These are phyloP conservation scores for Lophiostoma macrostomum DNA, from an alignment of 495 filamentous ascomycete genomes.

Conservation along the genomic window DNA sequence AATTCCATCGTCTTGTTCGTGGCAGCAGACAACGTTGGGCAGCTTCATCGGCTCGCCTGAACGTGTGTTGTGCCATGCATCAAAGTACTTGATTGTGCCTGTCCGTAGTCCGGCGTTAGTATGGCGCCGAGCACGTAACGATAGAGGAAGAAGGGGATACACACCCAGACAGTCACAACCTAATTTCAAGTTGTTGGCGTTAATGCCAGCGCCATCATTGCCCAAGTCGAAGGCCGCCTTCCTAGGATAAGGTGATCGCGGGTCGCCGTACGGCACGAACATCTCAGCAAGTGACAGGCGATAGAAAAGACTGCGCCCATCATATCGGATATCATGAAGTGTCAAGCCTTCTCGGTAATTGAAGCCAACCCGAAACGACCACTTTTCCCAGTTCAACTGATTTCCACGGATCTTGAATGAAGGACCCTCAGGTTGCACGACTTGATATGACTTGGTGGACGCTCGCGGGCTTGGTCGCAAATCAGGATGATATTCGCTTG, in stretches of 20 bases:
- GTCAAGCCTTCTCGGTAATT: constrained; percentile 38
- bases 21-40: constrained; percentile 35
- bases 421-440: constrained; percentile 34
- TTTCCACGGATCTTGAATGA: constrained; percentile 24
- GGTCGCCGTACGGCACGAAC: constrained; percentile 59
- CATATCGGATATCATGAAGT: constrained; percentile 54
- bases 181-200: constrained; percentile 34
- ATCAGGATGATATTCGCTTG: constrained; percentile 30
- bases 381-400: constrained; percentile 38
- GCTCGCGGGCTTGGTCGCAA: too few species aligned
- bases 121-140: too few species aligned
- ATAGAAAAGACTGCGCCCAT: constrained; percentile 65
- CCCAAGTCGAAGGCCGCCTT: constrained; percentile 38
- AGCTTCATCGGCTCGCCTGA: constrained; percentile 17
- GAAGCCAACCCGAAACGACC: constrained; percentile 36
- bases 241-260: constrained; percentile 31
- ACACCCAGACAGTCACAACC: constrained; percentile 39
- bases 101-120: too few species aligned
- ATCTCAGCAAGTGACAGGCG: constrained; percentile 68
- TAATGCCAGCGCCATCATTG: constrained; percentile 30
- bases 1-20: constrained; percentile 37
- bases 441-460: too few species aligned
- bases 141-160: too few species aligned
- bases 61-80: constrained; percentile 13
- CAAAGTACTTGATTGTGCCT: constrained; percentile 25